Evolutionary conservation across 495 filamentous ascomycete genomes (phyloP), one percentile per base, ranked within the genome.

Genomic region (Penicillium ucsense): DNA sequence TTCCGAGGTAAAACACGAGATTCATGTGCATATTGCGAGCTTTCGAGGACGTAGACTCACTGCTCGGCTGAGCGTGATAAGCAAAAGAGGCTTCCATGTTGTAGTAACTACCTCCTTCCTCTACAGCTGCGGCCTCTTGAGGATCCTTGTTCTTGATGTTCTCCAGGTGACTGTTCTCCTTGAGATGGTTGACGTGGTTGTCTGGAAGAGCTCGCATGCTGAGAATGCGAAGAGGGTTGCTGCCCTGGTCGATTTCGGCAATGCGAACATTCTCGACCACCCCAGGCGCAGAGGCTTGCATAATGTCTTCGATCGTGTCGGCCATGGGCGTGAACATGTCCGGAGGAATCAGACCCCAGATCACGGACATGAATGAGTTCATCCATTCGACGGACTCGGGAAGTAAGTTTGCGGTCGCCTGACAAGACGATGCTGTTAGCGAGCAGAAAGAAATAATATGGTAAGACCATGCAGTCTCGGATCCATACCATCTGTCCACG

Each of bases 1-100:
- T 75, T 40, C 91, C 91, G 7, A 95, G 72, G 54, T 94, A 97
- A 62, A 97, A 97, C 2, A 96, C 81, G 31, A 96, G 63, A 55
- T 94, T 84, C 88, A 97, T 94, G 56, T 95, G 89, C 88, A 95
- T 94, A 60, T 95, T 95, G 50, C 84, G 78, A 10, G 88, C 88
- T 59, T 86, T 94, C 12, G 83, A 81, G 5, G 85, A 84, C 5
- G 86, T 71, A 12, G 80, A 74, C 41, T 75, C 78, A 9, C 71
- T 67, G n/a, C 76, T 80, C 3, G 90, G 89, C 52, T 81, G 79
- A 4, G 91, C 89, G 57, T 95, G 88, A 59, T 97, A 97, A 0
- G 89, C 91, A 62, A 97, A 86, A 0, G 88, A 85, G n/a, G 82
- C 82, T 61, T 97, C 91, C 40, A 97, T 72, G 48, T 97, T 97